Evolutionary conservation across 2,329 filamentous ascomycete species (phyloP), one percentile per base, ranked within the genome.

Genomic region (Ophiostoma sp.): DNA sequence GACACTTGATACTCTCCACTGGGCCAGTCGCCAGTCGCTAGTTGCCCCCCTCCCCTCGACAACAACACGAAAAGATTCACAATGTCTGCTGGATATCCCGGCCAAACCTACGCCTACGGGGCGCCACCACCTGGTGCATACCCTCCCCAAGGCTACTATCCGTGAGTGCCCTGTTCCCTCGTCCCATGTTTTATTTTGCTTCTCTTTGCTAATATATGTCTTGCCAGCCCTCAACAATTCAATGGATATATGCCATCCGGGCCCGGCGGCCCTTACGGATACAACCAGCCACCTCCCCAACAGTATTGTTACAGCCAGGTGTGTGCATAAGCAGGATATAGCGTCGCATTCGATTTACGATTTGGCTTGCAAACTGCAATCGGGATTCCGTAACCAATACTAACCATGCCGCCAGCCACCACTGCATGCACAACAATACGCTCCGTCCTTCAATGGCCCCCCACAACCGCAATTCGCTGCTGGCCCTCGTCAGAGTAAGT

Each of bases 291-390:
- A 36, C 67, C 71, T 36, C 70, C 70, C 35, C 71, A 72, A 23
- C 71, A 48, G 17, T 72, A 68, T 33, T 67, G 67, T 41, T 72
- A 72, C 68, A 70, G 68, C 67, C 71, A 69, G 62, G 71, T 72
- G 67, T 20, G 68, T 35, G 3, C 15, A 17, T 35, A n/a, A 35
- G 15, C 31, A 10, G 4, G 15, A 35, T 13, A 33, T 23, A 68
- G 64, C 67, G 67, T 71, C 64, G 57, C 67, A 67, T 67, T 41
- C 23, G 44, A 48, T n/a, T 48, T 48, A 15, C 44, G 39, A 41
- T 15, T 8, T 41, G 39, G 39, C 8, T 41, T 41, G 8, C 10
- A 11, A 41, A 41, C 3, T 31, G 27, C 27, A 31, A 3, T 31
- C 3, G 1, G 23, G 23, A n/a, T 17, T 66, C 23, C 39, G 13